Evolutionary conservation across 805 yeast species (phyloP), one percentile per base, ranked within the genome.

Genomic region (Danielozyma ontarioensis): DNA sequence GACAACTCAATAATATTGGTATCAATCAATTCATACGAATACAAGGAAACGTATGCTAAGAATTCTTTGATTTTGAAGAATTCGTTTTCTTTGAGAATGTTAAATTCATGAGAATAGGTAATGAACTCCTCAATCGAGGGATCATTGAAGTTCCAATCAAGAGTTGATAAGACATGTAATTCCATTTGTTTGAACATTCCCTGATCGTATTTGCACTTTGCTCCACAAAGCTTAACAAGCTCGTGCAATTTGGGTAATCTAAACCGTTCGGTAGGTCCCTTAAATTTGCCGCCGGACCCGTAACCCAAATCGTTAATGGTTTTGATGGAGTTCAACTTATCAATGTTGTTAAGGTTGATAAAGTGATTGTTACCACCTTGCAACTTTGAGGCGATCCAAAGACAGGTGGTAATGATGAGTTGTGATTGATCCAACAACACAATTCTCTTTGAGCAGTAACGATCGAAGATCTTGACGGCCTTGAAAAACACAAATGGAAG

Each of bases 301-400:
- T 60, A 63, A 25, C 69, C 70, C 36, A 65, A 51, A 37, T 64
- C 70, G 33, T 39, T 50, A 19, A 64, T 61, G 30, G 64, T 57
- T 34, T 48, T 50, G 22, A 62, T 47, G 29, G 50, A 41, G 19
- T 36, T 34, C 33, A 50, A 36, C 21, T 55, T 45, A 34, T 59
- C 63, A 15, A 51, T 31, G 37, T 59, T 58, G 28, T 34, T 44
- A 32, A 57, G 63, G 51, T 76, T 76, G 34, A 76, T 71, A 44
- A 78, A 75, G 56, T 79, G 86, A 44, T 76, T 77, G 55, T 81
- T 79, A 25, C 86, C 86, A 31, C 86, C 86, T 48, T 74, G 75
- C n/a, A 80, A 70, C 56, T 90, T 90, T 17, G 96, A 80, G 2
- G 96, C 86, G 21, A 90, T 73, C 97, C 97, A 90, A 23, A 90